Conservation (phyloP, 768 basidiomycete genomes). For the Psilocybe subaeruginosa region DNA sequence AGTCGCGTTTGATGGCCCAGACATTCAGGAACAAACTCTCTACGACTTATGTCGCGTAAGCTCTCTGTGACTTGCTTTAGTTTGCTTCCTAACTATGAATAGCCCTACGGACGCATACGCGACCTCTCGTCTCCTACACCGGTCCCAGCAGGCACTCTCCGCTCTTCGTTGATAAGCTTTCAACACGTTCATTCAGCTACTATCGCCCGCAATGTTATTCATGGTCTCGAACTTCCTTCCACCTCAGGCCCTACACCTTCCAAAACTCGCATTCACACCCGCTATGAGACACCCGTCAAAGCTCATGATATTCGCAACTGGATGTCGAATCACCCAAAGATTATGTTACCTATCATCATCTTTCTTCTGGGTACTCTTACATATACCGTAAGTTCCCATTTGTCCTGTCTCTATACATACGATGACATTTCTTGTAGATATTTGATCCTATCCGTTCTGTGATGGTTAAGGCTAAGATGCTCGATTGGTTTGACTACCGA, state of each 20-base stretch:
- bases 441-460: constrained; percentile 91
- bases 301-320: constrained; percentile 74
- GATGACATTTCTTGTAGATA: constrained; percentile 50
- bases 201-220: constrained; percentile 81
- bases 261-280: constrained; percentile 50
- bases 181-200: constrained; percentile 67
- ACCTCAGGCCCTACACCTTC: constrained; percentile 30
- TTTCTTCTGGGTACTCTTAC: constrained; percentile 91
- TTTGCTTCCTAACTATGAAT: constrained; percentile 10
- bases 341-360: constrained; percentile 77
- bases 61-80: constrained; percentile 7
- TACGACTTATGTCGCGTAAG: constrained; percentile 80
- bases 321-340: constrained; percentile 84
- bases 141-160: constrained; percentile 66
- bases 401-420: background rate
- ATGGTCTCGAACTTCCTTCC: constrained; percentile 53
- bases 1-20: constrained; percentile 89
- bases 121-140: constrained; percentile 65
- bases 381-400: constrained; percentile 67
- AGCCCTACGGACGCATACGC: constrained; percentile 84
- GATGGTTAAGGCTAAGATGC: constrained; percentile 80
- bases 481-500: constrained; percentile 83
- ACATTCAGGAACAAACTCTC: constrained; percentile 77
- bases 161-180: constrained; percentile 69
- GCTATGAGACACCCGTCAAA: constrained; percentile 68